Conservation (phyloP, 2,329 filamentous ascomycete genomes). For the Aplosporella prunicola region DNA sequence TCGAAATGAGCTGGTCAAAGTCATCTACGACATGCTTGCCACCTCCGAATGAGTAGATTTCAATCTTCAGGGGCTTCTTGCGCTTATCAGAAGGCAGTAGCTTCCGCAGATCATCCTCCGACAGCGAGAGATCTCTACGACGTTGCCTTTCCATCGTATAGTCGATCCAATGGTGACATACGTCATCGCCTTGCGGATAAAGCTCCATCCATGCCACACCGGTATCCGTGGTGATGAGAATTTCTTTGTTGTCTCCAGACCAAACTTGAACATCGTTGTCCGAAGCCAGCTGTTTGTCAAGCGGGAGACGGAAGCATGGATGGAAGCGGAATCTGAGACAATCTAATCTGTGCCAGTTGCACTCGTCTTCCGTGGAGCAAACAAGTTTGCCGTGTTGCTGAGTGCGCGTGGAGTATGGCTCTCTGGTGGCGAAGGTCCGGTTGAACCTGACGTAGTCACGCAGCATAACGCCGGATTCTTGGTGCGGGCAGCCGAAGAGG, state of each 20-base stretch:
- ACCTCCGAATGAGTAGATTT: constrained; percentile 67
- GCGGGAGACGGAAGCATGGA: constrained; percentile 77
- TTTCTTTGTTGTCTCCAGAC: constrained; percentile 66
- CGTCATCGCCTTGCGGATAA: constrained; percentile 66
- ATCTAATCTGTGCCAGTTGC: constrained; percentile 84
- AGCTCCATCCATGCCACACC: constrained; percentile 83
- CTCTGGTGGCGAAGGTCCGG: constrained; percentile 69
- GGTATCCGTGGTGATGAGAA: constrained; percentile 67
- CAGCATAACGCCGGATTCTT: constrained; percentile 86
- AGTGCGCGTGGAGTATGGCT: constrained; percentile 80
- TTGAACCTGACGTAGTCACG: constrained; percentile 79
- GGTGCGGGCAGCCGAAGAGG: constrained; percentile 80
- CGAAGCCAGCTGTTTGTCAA: constrained; percentile 48
- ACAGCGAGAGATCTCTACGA: constrained; percentile 64
- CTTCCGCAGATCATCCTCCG: constrained; percentile 63
- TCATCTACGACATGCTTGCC: constrained; percentile 70
- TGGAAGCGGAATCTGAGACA: constrained; percentile 81
- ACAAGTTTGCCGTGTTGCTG: constrained; percentile 68
- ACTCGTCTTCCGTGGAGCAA: constrained; percentile 71
- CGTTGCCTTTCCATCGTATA: constrained; percentile 55
- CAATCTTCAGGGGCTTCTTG: constrained; percentile 58
- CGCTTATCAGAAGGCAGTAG: constrained; percentile 63
- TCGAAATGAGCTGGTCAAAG: constrained; percentile 56
- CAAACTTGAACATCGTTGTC: constrained; percentile 80
- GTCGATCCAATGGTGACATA: constrained; percentile 75